Conservation (phyloP, 495 filamentous ascomycete species). For the Penicillium macrosclerotiorum region DNA sequence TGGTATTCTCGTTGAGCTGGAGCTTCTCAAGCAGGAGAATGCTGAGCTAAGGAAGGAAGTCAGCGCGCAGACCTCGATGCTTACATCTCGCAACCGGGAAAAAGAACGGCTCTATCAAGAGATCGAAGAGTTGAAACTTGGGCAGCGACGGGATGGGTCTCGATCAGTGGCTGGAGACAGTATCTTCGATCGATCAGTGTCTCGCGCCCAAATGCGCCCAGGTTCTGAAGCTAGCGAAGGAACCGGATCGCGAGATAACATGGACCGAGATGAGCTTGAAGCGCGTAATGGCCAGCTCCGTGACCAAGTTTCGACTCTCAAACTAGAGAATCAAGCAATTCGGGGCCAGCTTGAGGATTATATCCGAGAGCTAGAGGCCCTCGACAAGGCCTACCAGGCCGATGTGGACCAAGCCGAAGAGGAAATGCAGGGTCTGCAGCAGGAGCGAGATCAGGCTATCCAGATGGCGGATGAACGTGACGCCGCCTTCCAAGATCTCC, state of each 20-base stretch:
- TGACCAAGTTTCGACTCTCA: constrained; percentile 79
- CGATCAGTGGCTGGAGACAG: constrained; percentile 79
- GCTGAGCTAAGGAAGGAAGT: constrained; percentile 88
- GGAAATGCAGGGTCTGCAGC: constrained; percentile 77
- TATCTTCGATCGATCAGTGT: constrained; percentile 88
- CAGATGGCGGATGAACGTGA: constrained; percentile 76
- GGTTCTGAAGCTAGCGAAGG: constrained; percentile 69
- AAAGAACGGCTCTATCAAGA: constrained; percentile 94
- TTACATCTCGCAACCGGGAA: constrained; percentile 92
- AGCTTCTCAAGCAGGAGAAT: constrained; percentile 86
- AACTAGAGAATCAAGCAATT: constrained; percentile 79
- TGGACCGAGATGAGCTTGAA: constrained; percentile 83
- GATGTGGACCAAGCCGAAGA: constrained; percentile 74
- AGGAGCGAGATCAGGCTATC: constrained; percentile 83
- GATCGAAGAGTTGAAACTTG: constrained; percentile 93
- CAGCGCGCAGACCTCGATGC: constrained; percentile 94
- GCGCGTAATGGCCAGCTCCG: constrained; percentile 77
- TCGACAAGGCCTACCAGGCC: constrained; percentile 65
- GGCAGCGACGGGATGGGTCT: constrained; percentile 64
- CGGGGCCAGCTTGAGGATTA: constrained; percentile 69
- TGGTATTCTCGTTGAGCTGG: constrained; percentile 70
- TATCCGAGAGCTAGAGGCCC: constrained; percentile 62
- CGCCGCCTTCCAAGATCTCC: constrained; percentile 72
- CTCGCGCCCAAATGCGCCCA: constrained; percentile 72
- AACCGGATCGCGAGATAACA: constrained; percentile 74